Evolutionary conservation across 768 basidiomycete species (phyloP).

Genomic region (Gelatoporia subvermispora): DNA sequence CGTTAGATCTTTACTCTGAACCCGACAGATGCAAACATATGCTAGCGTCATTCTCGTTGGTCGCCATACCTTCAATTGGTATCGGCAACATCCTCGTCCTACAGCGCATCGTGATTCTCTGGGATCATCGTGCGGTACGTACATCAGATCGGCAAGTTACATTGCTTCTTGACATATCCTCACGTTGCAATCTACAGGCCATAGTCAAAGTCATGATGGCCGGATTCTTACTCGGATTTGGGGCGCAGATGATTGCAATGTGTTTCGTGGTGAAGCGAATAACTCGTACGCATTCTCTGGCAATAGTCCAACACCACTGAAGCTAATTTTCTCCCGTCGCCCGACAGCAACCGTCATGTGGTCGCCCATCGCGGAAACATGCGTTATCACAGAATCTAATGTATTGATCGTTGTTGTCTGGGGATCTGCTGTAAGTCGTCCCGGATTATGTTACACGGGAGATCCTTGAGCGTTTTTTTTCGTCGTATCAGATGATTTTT

Average conservation of each 20-base stretch:
- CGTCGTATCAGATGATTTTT: slow-evolving; percentile 30
- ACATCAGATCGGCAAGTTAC: neutral
- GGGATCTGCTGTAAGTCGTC: slow-evolving; percentile 29
- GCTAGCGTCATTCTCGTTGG: slow-evolving; percentile 17
- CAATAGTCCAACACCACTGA: too few relatives aligned
- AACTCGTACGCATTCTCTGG: slow-evolving; percentile 19
- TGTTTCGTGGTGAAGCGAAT: slow-evolving; percentile 16
- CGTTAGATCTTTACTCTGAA: neutral
- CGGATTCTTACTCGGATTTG: slow-evolving; percentile 24
- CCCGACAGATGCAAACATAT: slow-evolving; percentile 25
- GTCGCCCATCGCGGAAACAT: slow-evolving; percentile 18
- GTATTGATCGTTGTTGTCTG: slow-evolving; percentile 23
- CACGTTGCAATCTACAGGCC: slow-evolving; percentile 6
- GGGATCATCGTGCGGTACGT: slow-evolving; percentile 30
- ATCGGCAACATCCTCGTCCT: slow-evolving; percentile 31
- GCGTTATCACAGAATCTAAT: slow-evolving; percentile 18
- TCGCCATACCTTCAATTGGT: slow-evolving; percentile 24
- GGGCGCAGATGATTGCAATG: slow-evolving; percentile 21
- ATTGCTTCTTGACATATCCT: neutral
- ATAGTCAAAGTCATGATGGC: slow-evolving; percentile 19
- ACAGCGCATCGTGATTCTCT: slow-evolving; percentile 30
- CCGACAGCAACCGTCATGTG: slow-evolving; percentile 24
- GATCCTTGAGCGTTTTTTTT: neutral
- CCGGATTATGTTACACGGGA: too few relatives aligned
- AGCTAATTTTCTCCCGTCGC: too few relatives aligned